Conservation (phyloP, 2,329 filamentous ascomycete species). For the Aspergillus fructus region DNA sequence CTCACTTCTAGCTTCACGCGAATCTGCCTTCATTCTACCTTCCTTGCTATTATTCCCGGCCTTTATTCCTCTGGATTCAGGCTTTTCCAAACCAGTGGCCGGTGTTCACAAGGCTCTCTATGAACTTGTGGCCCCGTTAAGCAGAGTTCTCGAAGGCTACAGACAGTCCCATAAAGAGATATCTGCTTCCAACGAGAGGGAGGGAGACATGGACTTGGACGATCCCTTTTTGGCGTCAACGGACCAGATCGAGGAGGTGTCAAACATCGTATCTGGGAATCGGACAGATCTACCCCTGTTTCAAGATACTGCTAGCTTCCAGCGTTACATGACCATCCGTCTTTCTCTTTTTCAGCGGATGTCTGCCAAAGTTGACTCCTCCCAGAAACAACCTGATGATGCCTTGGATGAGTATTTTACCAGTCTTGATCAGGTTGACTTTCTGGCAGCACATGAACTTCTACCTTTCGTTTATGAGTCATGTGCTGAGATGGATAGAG, state of each 20-base stretch:
- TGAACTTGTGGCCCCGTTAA: constrained; percentile 28
- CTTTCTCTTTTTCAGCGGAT: constrained; percentile 30
- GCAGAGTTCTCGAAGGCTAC: constrained; percentile 31
- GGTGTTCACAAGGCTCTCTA: constrained; percentile 25
- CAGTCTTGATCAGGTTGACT: constrained; percentile 36
- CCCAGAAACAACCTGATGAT: neutral
- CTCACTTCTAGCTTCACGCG: constrained; percentile 29
- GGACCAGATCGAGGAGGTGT: constrained; percentile 22
- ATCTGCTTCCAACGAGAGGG: constrained; percentile 24
- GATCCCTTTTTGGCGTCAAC: constrained; percentile 31
- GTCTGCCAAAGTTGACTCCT: constrained; percentile 7
- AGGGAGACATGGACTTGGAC: constrained; percentile 47
- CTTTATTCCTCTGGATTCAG: constrained; percentile 27
- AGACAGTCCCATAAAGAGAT: constrained; percentile 22
- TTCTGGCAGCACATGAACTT: constrained; percentile 35
- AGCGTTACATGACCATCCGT: constrained; percentile 36
- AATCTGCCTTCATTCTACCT: constrained; percentile 27
- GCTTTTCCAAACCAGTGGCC: constrained; percentile 16
- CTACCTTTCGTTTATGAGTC: constrained; percentile 31
- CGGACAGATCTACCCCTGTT: constrained; percentile 33
- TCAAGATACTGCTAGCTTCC: constrained; percentile 35
- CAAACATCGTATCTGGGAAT: constrained; percentile 29
- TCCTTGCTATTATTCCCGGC: constrained; percentile 36
- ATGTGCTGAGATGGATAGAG: constrained; percentile 29
- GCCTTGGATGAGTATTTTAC: constrained; percentile 37